phyloP scores from a whole-genome alignment of 2,329 filamentous ascomycete species.

The Macrophomina tecta region DNA sequence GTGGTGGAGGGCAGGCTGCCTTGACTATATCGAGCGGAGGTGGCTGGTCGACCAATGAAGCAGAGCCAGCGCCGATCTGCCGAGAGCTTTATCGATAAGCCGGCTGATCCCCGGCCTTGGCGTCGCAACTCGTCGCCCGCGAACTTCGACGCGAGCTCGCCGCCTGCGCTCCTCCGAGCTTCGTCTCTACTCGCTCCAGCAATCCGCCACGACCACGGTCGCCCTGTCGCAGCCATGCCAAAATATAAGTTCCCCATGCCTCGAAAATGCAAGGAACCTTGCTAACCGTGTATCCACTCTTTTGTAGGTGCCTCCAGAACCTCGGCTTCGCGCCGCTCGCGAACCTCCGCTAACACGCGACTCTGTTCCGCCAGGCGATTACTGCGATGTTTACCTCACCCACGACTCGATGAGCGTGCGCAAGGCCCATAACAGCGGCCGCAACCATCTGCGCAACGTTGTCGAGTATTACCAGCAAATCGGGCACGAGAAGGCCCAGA shows the following conservation, averaged over 20 bases:
- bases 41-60: not conserved
- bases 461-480: conserved; percentile 99
- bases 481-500: conserved; percentile 97
- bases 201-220: not conserved
- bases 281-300: conserved; percentile 61
- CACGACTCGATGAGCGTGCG: conserved; percentile 99
- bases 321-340: conserved; percentile 10
- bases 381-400: conserved; percentile 99
- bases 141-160: conserved; percentile 17
- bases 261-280: not conserved
- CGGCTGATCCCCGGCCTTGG: conserved; percentile 13
- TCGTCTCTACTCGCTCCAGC: not conserved
- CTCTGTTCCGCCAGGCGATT: conserved; percentile 68
- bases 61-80: not conserved
- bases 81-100: conserved; percentile 13
- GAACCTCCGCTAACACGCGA: conserved; percentile 32
- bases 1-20: not conserved
- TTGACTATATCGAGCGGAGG: not conserved
- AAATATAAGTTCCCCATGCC: conserved; percentile 71
- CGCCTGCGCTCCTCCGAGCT: conserved; percentile 12
- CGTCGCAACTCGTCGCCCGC: conserved; percentile 12
- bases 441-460: conserved; percentile 96
- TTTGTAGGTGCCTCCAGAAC: conserved; percentile 60
- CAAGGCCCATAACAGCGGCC: conserved; percentile 95
- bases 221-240: conserved; percentile 67